phyloP scores from a whole-genome alignment of 352 stramenopile species.

The Globisporangium irregulare region DNA sequence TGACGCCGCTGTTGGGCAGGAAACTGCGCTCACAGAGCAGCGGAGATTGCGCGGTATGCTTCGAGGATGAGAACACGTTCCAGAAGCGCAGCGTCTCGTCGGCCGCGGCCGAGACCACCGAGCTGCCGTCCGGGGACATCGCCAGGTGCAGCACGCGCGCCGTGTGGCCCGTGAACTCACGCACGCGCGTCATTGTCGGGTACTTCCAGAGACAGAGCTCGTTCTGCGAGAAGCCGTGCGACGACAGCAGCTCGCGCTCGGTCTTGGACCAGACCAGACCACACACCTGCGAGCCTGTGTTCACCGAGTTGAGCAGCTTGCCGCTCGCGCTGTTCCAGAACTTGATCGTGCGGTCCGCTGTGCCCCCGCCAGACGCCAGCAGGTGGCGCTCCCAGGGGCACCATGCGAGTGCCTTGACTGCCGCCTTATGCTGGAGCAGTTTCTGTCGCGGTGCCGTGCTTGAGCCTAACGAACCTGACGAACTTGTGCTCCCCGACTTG shows the following conservation, averaged over 20 bases:
- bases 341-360: constrained; percentile 96
- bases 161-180: constrained; percentile 94
- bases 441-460: constrained; percentile 37
- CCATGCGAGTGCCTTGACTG: constrained; percentile 97
- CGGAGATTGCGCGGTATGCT: constrained; percentile 3
- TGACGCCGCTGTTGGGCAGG: constrained; percentile 13
- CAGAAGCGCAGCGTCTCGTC: constrained; percentile 98
- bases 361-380: constrained; percentile 93
- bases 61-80: constrained; percentile 79
- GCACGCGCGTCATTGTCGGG: constrained; percentile 90
- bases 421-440: constrained; percentile 90
- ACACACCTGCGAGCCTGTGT: constrained; percentile 95
- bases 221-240: constrained; percentile 93
- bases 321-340: constrained; percentile 92
- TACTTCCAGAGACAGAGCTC: constrained; percentile 96
- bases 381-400: constrained; percentile 94
- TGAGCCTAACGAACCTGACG: constrained; percentile 5
- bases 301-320: constrained; percentile 89
- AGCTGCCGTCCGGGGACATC: constrained; percentile 89
- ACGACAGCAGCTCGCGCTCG: constrained; percentile 91
- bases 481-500: constrained; percentile 17
- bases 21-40: background rate
- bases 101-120: constrained; percentile 90
- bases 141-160: constrained; percentile 92
- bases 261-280: constrained; percentile 87